phyloP scores from a whole-genome alignment of 805 yeast genomes.

The Saccharomycopsis babjevae region DNA sequence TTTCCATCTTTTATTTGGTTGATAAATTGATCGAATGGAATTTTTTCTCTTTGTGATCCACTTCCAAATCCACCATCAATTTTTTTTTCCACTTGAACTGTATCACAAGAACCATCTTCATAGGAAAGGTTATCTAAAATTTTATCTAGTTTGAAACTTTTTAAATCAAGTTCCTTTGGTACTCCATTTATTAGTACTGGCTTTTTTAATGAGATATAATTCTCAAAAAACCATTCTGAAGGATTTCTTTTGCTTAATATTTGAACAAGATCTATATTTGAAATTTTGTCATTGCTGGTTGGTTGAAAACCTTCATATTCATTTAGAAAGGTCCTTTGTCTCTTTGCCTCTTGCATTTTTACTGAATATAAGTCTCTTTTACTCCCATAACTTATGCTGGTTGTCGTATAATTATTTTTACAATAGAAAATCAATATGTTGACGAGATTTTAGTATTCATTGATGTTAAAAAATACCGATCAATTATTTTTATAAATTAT shows the following conservation, averaged over 20 bases:
- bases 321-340: neutral
- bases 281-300: neutral
- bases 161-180: conserved; percentile 27
- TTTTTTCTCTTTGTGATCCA: conserved; percentile 42
- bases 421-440: too few species aligned
- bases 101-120: conserved; percentile 22
- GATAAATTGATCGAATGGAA: conserved; percentile 42
- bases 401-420: too few species aligned
- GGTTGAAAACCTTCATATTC: conserved; percentile 7
- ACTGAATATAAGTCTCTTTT: neutral
- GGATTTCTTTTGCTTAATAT: conserved; percentile 21
- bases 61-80: conserved; percentile 57
- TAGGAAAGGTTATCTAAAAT: conserved; percentile 30
- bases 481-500: too few species aligned
- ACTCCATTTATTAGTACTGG: conserved; percentile 42
- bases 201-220: conserved; percentile 32
- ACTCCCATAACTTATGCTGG: too few species aligned
- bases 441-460: too few species aligned
- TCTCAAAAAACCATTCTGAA: conserved; percentile 27
- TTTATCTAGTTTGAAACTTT: conserved; percentile 26
- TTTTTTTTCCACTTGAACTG: conserved; percentile 50
- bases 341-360: neutral
- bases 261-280: conserved; percentile 15
- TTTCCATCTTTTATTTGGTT: conserved; percentile 33
- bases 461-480: too few species aligned